These are phyloP conservation scores for Albugo laibachii DNA, from an alignment of 352 stramenopile genomes.

Conservation along the genomic window DNA sequence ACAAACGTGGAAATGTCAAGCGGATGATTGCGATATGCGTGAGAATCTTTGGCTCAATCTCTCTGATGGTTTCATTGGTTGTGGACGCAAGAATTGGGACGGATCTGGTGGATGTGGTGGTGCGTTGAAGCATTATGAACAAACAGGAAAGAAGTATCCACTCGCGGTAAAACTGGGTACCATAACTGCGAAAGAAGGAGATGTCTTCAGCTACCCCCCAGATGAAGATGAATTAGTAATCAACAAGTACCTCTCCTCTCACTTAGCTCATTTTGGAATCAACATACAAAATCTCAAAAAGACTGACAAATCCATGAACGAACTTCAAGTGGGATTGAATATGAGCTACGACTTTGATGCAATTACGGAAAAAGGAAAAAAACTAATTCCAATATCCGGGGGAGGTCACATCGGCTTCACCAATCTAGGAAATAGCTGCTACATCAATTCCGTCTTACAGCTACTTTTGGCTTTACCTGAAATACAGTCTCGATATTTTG, in stretches of 20 bases:
- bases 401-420: constrained; percentile 89
- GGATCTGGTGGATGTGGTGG: constrained; percentile 90
- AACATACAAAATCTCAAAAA: constrained; percentile 88
- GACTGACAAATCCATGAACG: constrained; percentile 97
- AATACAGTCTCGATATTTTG: constrained; percentile 48
- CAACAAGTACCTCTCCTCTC: constrained; percentile 87
- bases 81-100: constrained; percentile 88
- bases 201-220: constrained; percentile 96
- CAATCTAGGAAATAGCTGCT: constrained; percentile 99
- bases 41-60: constrained; percentile 99
- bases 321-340: constrained; percentile 96
- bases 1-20: constrained; percentile 68
- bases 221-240: constrained; percentile 96
- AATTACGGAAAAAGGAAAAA: constrained; percentile 92
- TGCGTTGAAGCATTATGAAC: constrained; percentile 90
- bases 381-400: constrained; percentile 81
- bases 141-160: constrained; percentile 85
- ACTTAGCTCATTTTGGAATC: constrained; percentile 92
- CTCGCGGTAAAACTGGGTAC: constrained; percentile 97
- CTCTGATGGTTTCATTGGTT: constrained; percentile 76
- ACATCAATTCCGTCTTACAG: constrained; percentile 97
- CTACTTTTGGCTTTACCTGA: constrained; percentile 76
- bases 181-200: constrained; percentile 87
- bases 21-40: constrained; percentile 85
- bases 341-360: constrained; percentile 95